Evolutionary conservation across 225 moss, liverwort and hornwort species (phyloP).

Genomic region (Straminergon stramineum): DNA sequence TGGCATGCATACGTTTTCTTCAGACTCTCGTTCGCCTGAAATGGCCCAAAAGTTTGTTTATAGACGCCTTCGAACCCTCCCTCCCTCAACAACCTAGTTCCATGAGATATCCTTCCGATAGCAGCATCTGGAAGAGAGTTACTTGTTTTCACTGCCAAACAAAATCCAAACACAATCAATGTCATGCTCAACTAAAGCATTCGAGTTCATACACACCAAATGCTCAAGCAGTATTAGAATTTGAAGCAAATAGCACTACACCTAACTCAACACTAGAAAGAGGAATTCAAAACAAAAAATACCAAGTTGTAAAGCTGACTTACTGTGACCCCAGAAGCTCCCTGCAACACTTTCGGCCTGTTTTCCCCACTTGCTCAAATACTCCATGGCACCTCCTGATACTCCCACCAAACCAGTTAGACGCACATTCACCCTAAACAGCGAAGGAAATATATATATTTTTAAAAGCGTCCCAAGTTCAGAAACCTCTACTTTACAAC

Average conservation of each 20-base stretch:
- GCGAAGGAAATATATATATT: background rate
- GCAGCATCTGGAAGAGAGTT: conserved; percentile 63
- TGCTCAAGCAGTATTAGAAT: background rate
- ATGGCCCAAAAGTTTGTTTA: conserved; percentile 49
- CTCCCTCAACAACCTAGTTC: conserved; percentile 52
- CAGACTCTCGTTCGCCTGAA: conserved; percentile 35
- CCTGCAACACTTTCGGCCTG: conserved; percentile 55
- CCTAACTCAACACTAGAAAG: background rate
- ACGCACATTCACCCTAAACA: background rate
- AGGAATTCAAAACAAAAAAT: background rate
- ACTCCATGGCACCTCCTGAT: conserved; percentile 39
- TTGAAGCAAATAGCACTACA: background rate
- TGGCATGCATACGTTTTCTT: conserved; percentile 87
- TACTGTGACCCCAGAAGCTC: conserved; percentile 84
- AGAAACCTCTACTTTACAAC: background rate
- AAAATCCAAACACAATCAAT: background rate
- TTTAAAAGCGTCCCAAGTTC: background rate
- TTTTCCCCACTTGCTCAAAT: conserved; percentile 43
- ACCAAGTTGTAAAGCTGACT: conserved; percentile 3
- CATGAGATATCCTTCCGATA: conserved; percentile 58
- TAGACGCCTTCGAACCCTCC: conserved; percentile 87
- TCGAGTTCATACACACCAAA: background rate
- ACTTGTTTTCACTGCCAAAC: conserved; percentile 60
- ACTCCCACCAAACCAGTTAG: background rate
- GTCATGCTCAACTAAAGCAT: background rate